Base-by-base conservation (phyloP, 2,329 filamentous ascomycete genomes). In the Alternaria consortialis region DNA sequence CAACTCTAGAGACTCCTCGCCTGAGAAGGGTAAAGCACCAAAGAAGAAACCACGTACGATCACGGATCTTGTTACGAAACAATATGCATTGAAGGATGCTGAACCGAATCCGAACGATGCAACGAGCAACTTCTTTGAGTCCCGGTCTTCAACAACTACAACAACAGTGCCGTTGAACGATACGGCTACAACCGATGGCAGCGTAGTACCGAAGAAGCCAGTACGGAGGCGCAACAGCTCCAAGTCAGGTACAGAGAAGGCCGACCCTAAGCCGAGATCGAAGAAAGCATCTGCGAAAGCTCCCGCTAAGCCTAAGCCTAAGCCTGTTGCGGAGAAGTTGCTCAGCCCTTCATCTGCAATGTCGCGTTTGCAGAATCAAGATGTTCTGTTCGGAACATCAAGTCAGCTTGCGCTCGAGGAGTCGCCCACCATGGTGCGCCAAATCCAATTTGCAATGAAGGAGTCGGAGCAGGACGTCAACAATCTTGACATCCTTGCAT, bases 21-120 rank as follows among this genome's bases (percentile, higher is more conserved):
- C 72, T 7, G 71, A 74, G 20, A 77, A 77, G 40, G 70, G 66
- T 13, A 78, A 76, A 63, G 74, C 72, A 3, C 72, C 74, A 0
- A 80, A 77, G 58, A 79, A 78, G 69, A 80, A 79, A 44, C 55
- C 76, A 7, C 68, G 74, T n/a, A 80, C 77, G 4, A 79, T 80
- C 25, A 80, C 77, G 58, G 77, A 79, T 32, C 63, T 78, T 2
- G 77, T 77, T 1, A 80, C 76, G 5, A 73, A 67, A 8, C 74
- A 78, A 47, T 80, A 80, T 55, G 68, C 64, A 6, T 46, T 53
- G 3, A 65, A 68, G 40, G 55, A 65, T 13, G 37, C 55, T 9
- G 34, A 17, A 2, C 11, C 58, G 1, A 66, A 67, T 32, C 42
- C 54, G 12, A 37, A 58, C 11, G 47, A 47, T 12, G 44, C 60